phyloP scores from a whole-genome alignment of 306 rosid genomes.

The Lathyrus aphaca region DNA sequence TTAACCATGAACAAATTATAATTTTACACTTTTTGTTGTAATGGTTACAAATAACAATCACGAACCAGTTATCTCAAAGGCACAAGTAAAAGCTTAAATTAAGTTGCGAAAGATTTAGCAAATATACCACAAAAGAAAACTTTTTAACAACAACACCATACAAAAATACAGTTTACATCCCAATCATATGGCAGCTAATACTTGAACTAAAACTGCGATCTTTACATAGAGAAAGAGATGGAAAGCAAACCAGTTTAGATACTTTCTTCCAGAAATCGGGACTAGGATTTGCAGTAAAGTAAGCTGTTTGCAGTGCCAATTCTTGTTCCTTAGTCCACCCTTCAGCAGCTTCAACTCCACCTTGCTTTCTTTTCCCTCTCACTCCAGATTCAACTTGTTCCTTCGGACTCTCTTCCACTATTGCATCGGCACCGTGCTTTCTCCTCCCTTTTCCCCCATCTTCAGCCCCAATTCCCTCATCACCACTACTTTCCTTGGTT shows the following conservation, averaged over 20 bases:
- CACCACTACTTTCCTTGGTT: conserved; percentile 11
- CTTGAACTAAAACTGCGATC: neutral
- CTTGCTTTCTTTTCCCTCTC: conserved; percentile 56
- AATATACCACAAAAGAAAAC: neutral
- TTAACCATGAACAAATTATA: conserved; percentile 13
- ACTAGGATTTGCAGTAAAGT: conserved; percentile 66
- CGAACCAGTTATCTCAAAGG: neutral
- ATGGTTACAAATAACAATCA: neutral
- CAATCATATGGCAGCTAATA: neutral
- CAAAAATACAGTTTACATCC: neutral
- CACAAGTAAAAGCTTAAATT: no score
- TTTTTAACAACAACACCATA: neutral
- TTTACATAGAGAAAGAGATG: neutral
- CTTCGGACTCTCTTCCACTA: conserved; percentile 30
- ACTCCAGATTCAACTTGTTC: conserved; percentile 33
- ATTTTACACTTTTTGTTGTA: conserved; percentile 7
- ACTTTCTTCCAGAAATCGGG: conserved; percentile 66
- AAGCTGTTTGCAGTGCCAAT: conserved; percentile 66
- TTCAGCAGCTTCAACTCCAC: conserved; percentile 28
- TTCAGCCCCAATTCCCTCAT: conserved; percentile 23
- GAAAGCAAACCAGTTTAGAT: neutral
- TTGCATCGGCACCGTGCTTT: conserved; percentile 15
- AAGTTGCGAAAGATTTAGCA: neutral
- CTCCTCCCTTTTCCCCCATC: conserved; percentile 22
- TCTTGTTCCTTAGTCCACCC: conserved; percentile 89